phyloP scores from a whole-genome alignment of 768 basidiomycete genomes.

The Russula olivacea region DNA sequence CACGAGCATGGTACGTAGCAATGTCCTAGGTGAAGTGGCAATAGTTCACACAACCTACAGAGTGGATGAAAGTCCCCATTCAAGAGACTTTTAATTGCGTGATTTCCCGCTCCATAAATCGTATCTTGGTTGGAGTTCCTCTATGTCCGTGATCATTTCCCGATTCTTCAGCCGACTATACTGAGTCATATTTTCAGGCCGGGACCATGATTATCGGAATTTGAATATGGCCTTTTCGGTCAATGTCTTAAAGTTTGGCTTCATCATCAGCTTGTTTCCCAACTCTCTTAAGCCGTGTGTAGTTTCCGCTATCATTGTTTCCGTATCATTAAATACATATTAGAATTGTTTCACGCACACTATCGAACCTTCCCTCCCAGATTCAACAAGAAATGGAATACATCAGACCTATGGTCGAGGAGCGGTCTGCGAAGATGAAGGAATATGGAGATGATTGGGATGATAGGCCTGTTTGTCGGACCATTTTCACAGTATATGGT shows the following conservation, averaged over 20 bases:
- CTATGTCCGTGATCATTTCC: constrained; percentile 30
- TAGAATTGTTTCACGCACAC: neutral
- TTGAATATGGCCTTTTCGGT: constrained; percentile 29
- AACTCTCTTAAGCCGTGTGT: constrained; percentile 40
- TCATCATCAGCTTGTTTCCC: constrained; percentile 38
- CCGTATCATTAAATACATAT: neutral
- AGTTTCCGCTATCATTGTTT: neutral
- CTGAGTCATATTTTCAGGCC: constrained; percentile 31
- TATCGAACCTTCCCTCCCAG: neutral
- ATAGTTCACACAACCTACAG: constrained; percentile 25
- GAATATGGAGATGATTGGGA: neutral
- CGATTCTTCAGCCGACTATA: neutral
- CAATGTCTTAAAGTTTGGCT: constrained; percentile 32
- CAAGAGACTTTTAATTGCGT: constrained; percentile 18
- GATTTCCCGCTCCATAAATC: too few relatives aligned
- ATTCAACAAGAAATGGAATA: neutral
- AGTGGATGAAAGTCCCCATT: constrained; percentile 33
- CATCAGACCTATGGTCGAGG: constrained; percentile 3
- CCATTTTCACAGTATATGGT: too few relatives aligned
- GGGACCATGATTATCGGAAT: constrained; percentile 35
- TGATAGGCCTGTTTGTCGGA: neutral
- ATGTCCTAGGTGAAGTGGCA: neutral
- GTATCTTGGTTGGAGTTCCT: constrained; percentile 36
- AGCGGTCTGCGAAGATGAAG: constrained; percentile 2
- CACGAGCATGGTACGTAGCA: neutral